Evolutionary conservation across 768 basidiomycete genomes (phyloP).

Genomic region (Termitomyces sp.): DNA sequence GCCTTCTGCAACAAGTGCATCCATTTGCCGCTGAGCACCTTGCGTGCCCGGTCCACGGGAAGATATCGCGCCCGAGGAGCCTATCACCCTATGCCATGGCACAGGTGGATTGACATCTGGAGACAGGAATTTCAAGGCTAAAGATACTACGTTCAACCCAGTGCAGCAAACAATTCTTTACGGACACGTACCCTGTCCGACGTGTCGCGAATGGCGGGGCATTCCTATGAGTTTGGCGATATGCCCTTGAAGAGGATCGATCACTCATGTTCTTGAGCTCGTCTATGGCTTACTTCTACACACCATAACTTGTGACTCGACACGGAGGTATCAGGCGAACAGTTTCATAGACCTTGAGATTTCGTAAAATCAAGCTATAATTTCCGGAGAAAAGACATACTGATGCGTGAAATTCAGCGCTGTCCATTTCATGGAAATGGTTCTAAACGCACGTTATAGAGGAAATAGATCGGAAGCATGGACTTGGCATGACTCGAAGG

Average conservation of each 20-base stretch:
- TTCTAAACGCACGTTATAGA: not conserved
- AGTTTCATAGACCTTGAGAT: slow-evolving; percentile 63
- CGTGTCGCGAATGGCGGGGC: slow-evolving; percentile 77
- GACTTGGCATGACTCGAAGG: too few species aligned
- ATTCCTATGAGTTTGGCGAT: slow-evolving; percentile 79
- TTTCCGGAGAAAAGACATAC: slow-evolving; percentile 29
- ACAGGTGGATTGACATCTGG: slow-evolving; percentile 60
- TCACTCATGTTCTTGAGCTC: not conserved
- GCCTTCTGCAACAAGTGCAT: slow-evolving; percentile 78
- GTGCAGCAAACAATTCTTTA: not conserved
- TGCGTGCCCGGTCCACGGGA: slow-evolving; percentile 82
- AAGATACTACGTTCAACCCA: not conserved
- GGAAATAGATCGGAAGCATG: too few species aligned
- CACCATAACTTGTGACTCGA: slow-evolving; percentile 78
- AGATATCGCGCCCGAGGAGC: slow-evolving; percentile 69
- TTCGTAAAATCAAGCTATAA: not conserved
- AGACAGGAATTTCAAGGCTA: slow-evolving; percentile 78
- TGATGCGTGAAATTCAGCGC: slow-evolving; percentile 61
- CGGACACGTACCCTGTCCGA: slow-evolving; percentile 66
- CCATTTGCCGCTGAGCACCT: slow-evolving; percentile 73
- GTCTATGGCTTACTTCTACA: slow-evolving; percentile 4
- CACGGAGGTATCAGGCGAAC: slow-evolving; percentile 68
- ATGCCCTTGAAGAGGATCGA: slow-evolving; percentile 48
- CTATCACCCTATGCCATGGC: slow-evolving; percentile 81
- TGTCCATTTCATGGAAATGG: slow-evolving; percentile 41